Evolutionary conservation across 1,284 basidiomycete species (phyloP).

Genomic region (Malassezia slooffiae): DNA sequence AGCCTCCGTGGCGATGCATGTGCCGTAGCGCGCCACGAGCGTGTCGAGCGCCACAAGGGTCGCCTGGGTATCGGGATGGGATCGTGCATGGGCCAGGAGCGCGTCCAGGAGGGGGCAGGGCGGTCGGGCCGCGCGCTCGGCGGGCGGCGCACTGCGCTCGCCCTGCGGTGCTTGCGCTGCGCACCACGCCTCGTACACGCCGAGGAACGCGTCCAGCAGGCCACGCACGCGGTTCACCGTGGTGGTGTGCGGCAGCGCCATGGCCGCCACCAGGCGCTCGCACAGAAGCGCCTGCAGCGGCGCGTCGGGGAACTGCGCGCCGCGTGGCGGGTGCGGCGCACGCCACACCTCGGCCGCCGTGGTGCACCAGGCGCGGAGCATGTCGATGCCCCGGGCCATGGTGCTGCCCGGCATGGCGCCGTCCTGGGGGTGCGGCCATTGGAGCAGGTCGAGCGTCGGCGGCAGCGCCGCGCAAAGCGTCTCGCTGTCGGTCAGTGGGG

Average conservation of each 20-base stretch:
- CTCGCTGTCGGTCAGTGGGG: too few relatives aligned
- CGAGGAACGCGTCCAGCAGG: neutral
- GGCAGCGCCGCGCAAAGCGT: neutral
- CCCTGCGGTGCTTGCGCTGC: neutral
- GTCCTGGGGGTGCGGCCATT: conserved; percentile 5
- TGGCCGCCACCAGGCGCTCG: neutral
- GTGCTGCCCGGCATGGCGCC: conserved; percentile 4
- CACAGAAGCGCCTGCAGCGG: neutral
- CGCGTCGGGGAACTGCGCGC: neutral
- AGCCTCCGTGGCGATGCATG: neutral
- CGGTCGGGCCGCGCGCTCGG: too few relatives aligned
- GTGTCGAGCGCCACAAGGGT: neutral
- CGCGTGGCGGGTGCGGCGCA: neutral
- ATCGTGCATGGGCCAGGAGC: neutral
- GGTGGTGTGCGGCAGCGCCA: conserved; percentile 1
- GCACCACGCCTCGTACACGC: neutral
- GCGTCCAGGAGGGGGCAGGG: neutral
- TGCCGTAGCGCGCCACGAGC: conserved; percentile 3
- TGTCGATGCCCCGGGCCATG: conserved; percentile 9
- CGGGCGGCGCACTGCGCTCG: too few relatives aligned
- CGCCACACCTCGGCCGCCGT: neutral
- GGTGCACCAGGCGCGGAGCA: neutral
- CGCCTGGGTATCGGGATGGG: neutral
- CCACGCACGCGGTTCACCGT: conserved; percentile 4
- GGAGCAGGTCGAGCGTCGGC: neutral